phyloP scores from a whole-genome alignment of 2,329 filamentous ascomycete genomes.

The Cordyceps sp. region DNA sequence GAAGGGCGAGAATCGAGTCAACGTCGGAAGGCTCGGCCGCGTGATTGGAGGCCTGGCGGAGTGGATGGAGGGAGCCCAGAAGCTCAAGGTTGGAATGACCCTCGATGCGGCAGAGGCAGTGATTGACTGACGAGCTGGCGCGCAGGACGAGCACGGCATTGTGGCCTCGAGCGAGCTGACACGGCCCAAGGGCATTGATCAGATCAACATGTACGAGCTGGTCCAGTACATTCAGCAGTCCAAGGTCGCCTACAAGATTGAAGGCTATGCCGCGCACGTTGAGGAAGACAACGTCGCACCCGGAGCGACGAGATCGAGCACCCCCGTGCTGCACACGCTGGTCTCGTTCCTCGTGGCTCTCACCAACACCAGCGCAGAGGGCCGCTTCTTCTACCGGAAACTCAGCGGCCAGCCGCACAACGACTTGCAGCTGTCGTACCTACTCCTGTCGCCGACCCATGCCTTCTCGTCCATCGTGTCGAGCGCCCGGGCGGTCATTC shows the following conservation, averaged over 20 bases:
- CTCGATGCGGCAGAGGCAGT: neutral
- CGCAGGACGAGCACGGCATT: conserved; percentile 39
- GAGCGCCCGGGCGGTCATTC: conserved; percentile 68
- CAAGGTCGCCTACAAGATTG: conserved; percentile 85
- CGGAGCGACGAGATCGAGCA: conserved; percentile 9
- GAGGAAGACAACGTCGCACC: conserved; percentile 26
- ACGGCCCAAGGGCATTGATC: conserved; percentile 73
- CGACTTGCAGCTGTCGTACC: conserved; percentile 57
- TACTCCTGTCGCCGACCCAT: conserved; percentile 78
- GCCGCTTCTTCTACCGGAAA: conserved; percentile 47
- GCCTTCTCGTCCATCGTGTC: conserved; percentile 81
- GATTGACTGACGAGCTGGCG: neutral
- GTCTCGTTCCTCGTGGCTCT: conserved; percentile 57
- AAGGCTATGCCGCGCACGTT: conserved; percentile 60
- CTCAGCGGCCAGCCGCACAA: conserved; percentile 10
- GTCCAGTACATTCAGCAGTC: conserved; percentile 80
- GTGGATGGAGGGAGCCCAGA: conserved; percentile 43
- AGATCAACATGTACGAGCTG: conserved; percentile 86
- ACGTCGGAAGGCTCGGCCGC: conserved; percentile 73
- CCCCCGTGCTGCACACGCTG: conserved; percentile 37
- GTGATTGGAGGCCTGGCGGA: conserved; percentile 63
- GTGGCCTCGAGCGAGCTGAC: conserved; percentile 59
- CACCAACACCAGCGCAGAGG: conserved; percentile 67
- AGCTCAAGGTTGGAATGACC: conserved; percentile 19
- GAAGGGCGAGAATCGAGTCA: conserved; percentile 81